Conservation (phyloP, 441 rosid genomes). For the Manihot esculenta region DNA sequence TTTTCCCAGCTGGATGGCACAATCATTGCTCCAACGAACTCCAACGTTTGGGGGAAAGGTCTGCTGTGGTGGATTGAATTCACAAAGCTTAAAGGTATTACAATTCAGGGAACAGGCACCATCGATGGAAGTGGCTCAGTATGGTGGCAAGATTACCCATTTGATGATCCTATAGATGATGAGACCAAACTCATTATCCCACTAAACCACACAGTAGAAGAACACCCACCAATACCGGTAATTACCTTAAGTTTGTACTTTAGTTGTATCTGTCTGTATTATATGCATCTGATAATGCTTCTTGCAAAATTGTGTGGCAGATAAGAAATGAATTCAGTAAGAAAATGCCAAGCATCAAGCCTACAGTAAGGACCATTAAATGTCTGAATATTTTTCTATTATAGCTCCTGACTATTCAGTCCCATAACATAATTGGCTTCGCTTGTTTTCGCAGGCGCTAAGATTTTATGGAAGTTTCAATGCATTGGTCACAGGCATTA, state of each 20-base stretch:
- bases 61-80: constrained; percentile 81
- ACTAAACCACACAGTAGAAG: constrained; percentile 47
- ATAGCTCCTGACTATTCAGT: constrained; percentile 14
- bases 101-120: constrained; percentile 71
- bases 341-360: constrained; percentile 85
- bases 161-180: constrained; percentile 54
- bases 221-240: constrained; percentile 67
- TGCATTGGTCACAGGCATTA: constrained; percentile 75
- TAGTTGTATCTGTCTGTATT: neutral
- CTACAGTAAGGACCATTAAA: constrained; percentile 68
- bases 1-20: constrained; percentile 77
- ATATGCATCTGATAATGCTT: constrained; percentile 24
- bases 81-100: constrained; percentile 68
- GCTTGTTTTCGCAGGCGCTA: constrained; percentile 55
- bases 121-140: constrained; percentile 91
- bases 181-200: constrained; percentile 58
- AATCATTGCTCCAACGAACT: constrained; percentile 69
- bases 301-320: constrained; percentile 41
- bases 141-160: constrained; percentile 80
- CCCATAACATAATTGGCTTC: constrained; percentile 17
- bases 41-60: constrained; percentile 67
- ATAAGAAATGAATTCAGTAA: constrained; percentile 53
- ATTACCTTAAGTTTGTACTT: constrained; percentile 21
- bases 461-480: constrained; percentile 78
- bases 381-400: constrained; percentile 8